A percentile compares a stretch with the other conserved stretches of the same genome.
Conservation (phyloP, 1,139 yeast genomes). For the Candida glucosophila region DNA sequence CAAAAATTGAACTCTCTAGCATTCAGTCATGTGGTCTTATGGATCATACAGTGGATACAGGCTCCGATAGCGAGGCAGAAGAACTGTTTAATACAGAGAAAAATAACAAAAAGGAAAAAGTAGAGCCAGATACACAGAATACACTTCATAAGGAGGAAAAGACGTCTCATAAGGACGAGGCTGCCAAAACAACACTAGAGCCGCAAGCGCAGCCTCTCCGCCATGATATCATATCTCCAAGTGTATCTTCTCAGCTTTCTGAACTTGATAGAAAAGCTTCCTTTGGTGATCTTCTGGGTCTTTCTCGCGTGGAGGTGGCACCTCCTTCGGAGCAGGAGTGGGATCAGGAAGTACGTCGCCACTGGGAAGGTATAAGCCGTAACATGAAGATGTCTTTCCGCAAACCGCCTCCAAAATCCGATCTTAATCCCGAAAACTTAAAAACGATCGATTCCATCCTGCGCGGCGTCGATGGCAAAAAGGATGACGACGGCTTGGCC, state of each 20-base stretch:
- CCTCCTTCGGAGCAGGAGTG: conserved; percentile 61
- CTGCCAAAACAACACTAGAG: conserved; percentile 1
- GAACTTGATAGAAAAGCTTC: conserved; percentile 10
- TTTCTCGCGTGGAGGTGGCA: conserved; percentile 15
- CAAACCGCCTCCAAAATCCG: conserved; percentile 62
- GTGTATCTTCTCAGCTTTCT: conserved; percentile 2
- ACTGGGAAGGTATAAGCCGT: conserved; percentile 56
- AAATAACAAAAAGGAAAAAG: conserved; percentile 4
- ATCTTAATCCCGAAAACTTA: conserved; percentile 47
- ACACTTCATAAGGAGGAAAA: conserved; percentile 8
- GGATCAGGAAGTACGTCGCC: conserved; percentile 50
- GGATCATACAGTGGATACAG: conserved; percentile 7
- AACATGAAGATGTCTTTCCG: conserved; percentile 55
- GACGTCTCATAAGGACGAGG: conserved; percentile 4
- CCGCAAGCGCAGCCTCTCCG: conserved; percentile 4
- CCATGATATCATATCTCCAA: conserved; percentile 4
- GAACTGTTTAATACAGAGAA: conserved; percentile 2
- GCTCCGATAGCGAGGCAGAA: conserved; percentile 7
- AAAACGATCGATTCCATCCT: conserved; percentile 59
- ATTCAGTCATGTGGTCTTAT: conserved; percentile 14
- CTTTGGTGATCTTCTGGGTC: conserved; percentile 19
- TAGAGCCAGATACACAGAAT: conserved; percentile 6
- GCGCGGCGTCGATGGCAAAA: conserved; percentile 79
- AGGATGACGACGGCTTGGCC: conserved; percentile 57
- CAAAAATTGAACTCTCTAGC: conserved; percentile 24